Conservation (phyloP, 2,329 filamentous ascomycete species). For the Epichloe sylvatica region DNA sequence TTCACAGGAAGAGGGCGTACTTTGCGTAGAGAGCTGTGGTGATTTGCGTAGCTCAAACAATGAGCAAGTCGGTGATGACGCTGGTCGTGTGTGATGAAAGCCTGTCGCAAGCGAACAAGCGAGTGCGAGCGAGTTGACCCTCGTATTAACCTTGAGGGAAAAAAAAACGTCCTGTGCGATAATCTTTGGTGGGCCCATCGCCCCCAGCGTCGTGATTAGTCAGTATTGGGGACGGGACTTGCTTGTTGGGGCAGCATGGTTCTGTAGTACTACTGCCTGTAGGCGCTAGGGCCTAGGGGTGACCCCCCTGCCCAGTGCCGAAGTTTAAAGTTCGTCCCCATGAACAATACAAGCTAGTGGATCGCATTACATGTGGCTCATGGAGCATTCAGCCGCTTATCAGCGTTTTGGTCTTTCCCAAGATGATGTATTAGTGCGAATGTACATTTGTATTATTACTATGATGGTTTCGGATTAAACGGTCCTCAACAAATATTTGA, state of each 20-base stretch:
- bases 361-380: too few species aligned
- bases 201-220: constrained; percentile 1
- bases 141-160: neutral
- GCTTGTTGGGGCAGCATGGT: too few species aligned
- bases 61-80: neutral
- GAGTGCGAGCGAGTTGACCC: neutral
- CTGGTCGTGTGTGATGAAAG: neutral
- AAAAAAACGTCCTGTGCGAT: neutral
- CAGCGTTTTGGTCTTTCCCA: too few species aligned
- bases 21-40: neutral
- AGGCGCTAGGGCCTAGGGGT: neutral
- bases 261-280: too few species aligned
- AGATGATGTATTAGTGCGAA: neutral
- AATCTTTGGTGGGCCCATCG: neutral
- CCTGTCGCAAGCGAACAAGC: neutral
- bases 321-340: too few species aligned
- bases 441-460: neutral
- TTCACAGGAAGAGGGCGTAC: neutral
- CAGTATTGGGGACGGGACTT: neutral
- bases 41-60: neutral
- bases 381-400: too few species aligned
- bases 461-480: neutral
- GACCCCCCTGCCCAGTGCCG: too few species aligned
- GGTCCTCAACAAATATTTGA: neutral
- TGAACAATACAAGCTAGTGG: too few species aligned